phyloP scores from a whole-genome alignment of 371 early-diverging fungal species.

The Rhizopus arrhizus region DNA sequence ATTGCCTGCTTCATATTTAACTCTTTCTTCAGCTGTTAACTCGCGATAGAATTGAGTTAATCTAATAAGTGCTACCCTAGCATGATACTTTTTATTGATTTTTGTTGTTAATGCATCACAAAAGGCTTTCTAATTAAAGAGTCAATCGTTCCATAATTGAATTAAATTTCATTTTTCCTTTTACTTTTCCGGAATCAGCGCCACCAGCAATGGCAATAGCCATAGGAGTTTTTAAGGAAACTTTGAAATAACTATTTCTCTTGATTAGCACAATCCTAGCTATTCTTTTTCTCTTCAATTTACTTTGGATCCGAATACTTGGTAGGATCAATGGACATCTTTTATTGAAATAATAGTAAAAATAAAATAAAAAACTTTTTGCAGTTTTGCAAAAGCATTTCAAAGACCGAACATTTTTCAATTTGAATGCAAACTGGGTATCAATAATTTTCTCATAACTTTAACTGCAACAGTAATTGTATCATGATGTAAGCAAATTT shows the following conservation, averaged over 20 bases:
- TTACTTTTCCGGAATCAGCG: conserved; percentile 49
- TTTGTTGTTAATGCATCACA: conserved; percentile 30
- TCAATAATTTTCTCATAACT: no score
- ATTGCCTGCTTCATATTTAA: conserved; percentile 45
- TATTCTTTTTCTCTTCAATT: neutral
- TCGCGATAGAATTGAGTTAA: conserved; percentile 62
- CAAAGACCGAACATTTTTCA: no score
- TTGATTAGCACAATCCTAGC: neutral
- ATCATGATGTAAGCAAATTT: no score
- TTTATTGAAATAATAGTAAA: neutral
- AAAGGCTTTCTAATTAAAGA: conserved; percentile 24
- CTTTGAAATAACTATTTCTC: conserved; percentile 41
- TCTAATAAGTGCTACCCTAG: conserved; percentile 48
- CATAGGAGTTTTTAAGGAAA: conserved; percentile 48
- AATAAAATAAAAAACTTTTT: conserved; percentile 1
- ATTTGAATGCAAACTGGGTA: no score
- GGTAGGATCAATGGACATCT: conserved; percentile 51
- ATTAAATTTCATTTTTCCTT: neutral
- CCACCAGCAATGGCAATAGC: conserved; percentile 50
- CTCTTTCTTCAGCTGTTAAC: conserved; percentile 47
- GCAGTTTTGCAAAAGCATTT: neutral
- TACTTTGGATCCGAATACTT: conserved; percentile 49
- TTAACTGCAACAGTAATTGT: no score
- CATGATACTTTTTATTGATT: conserved; percentile 29
- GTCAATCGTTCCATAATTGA: neutral